Conservation (phyloP, 148 eudicot genomes). For the Polygonum maritimum region DNA sequence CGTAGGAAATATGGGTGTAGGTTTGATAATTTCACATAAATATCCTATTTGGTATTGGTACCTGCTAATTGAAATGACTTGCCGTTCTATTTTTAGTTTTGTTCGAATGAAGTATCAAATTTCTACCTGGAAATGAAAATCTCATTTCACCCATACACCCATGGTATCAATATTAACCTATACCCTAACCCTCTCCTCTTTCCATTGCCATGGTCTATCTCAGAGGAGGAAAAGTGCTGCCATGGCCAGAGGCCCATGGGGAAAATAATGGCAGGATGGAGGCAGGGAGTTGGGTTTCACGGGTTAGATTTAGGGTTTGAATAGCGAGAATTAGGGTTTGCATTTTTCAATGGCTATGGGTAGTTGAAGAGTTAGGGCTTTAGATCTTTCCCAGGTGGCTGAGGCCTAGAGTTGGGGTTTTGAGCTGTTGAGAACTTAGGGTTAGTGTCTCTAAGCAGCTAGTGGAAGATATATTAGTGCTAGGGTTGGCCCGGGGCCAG, state of each 20-base stretch:
- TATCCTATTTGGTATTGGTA: background rate
- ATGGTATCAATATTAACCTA: background rate
- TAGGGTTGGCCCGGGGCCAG: background rate
- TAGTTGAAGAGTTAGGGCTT: background rate
- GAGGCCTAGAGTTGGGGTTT: background rate
- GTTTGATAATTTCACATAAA: background rate
- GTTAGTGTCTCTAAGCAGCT: background rate
- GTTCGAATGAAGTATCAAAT: background rate
- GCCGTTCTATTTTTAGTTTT: background rate
- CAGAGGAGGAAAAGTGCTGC: background rate
- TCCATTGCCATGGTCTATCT: background rate
- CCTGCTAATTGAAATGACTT: background rate
- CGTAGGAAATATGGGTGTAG: background rate
- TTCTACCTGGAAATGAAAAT: background rate
- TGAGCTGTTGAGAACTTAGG: background rate
- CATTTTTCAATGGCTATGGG: background rate
- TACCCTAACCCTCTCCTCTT: background rate
- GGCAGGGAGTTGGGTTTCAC: background rate
- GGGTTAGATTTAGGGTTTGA: background rate
- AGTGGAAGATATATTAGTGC: background rate
- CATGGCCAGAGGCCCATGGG: background rate
- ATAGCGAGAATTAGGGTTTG: background rate
- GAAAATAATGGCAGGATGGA: background rate
- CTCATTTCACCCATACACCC: background rate
- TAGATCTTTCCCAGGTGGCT: background rate